phyloP scores from a whole-genome alignment of 1,284 basidiomycete genomes.

The Chondrostereum purpureum region DNA sequence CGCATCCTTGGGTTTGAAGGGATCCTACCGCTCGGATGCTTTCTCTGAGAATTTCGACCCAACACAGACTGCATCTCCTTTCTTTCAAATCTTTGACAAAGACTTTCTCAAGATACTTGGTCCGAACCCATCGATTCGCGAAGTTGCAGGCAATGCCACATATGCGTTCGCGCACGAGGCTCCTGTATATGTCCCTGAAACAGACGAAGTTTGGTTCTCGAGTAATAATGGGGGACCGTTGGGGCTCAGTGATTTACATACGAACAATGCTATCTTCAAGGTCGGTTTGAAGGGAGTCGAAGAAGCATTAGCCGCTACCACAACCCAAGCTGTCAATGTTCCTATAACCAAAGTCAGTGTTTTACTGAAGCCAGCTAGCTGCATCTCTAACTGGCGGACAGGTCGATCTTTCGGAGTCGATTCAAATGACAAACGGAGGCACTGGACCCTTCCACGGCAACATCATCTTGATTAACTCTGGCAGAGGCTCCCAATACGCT shows the following conservation, averaged over 20 bases:
- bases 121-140: slow-evolving; percentile 44
- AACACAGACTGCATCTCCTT: slow-evolving; percentile 39
- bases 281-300: slow-evolving; percentile 42
- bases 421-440: slow-evolving; percentile 71
- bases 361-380: too few relatives aligned
- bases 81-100: slow-evolving; percentile 65
- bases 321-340: slow-evolving; percentile 41
- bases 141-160: slow-evolving; percentile 49
- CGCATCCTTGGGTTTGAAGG: slow-evolving; percentile 35
- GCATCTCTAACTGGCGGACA: too few relatives aligned
- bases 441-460: slow-evolving; percentile 61
- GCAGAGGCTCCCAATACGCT: slow-evolving; percentile 55
- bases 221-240: slow-evolving; percentile 39
- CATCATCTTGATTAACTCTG: slow-evolving; percentile 62
- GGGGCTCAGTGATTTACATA: slow-evolving; percentile 34
- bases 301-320: slow-evolving; percentile 25
- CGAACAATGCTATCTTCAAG: slow-evolving; percentile 40
- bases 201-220: slow-evolving; percentile 29
- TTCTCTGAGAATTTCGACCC: slow-evolving; percentile 35
- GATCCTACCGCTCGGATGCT: slow-evolving; percentile 30
- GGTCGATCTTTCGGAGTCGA: slow-evolving; percentile 40
- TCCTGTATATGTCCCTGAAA: slow-evolving; percentile 48
- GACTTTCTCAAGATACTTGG: slow-evolving; percentile 59
- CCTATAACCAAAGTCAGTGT: slow-evolving; percentile 44
- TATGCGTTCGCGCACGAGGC: slow-evolving; percentile 75